Evolutionary conservation across 495 filamentous ascomycete species (phyloP).

Genomic region (Collariella sp.): DNA sequence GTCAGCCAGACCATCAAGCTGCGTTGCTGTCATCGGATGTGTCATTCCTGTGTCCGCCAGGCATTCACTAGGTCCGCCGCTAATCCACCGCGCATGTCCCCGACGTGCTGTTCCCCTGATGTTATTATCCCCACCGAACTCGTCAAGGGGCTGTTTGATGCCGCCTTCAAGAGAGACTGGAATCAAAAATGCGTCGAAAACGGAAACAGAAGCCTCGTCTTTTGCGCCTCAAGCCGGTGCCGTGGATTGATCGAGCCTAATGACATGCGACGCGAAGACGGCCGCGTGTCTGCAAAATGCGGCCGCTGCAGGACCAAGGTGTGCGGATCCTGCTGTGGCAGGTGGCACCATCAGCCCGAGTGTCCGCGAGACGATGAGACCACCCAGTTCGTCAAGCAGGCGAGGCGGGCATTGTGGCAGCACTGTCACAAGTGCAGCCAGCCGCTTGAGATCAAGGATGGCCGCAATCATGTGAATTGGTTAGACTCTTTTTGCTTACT

Average conservation of each 20-base stretch:
- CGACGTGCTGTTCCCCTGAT: conserved; percentile 62
- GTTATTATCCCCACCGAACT: conserved; percentile 68
- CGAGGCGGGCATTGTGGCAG: conserved; percentile 66
- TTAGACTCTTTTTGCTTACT: conserved; percentile 30
- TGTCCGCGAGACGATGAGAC: conserved; percentile 67
- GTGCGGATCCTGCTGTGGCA: conserved; percentile 63
- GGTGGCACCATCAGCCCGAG: conserved; percentile 56
- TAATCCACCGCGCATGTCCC: conserved; percentile 73
- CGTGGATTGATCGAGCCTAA: conserved; percentile 67
- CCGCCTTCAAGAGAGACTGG: conserved; percentile 66
- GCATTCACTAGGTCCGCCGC: conserved; percentile 63
- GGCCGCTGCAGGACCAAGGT: conserved; percentile 61
- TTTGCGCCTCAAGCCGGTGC: conserved; percentile 62
- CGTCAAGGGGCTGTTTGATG: conserved; percentile 64
- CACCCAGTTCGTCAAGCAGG: conserved; percentile 54
- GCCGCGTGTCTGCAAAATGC: conserved; percentile 51
- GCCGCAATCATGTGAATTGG: conserved; percentile 83
- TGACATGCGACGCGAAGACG: conserved; percentile 47
- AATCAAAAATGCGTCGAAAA: conserved; percentile 68
- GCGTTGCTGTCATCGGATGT: conserved; percentile 71
- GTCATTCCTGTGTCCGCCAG: conserved; percentile 60
- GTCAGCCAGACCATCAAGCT: conserved; percentile 55
- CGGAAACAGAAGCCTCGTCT: conserved; percentile 62
- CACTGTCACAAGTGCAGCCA: conserved; percentile 65
- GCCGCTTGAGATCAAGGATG: conserved; percentile 70